Base-by-base conservation (phyloP, 768 basidiomycete genomes). In the Exsudoporus frostii region DNA sequence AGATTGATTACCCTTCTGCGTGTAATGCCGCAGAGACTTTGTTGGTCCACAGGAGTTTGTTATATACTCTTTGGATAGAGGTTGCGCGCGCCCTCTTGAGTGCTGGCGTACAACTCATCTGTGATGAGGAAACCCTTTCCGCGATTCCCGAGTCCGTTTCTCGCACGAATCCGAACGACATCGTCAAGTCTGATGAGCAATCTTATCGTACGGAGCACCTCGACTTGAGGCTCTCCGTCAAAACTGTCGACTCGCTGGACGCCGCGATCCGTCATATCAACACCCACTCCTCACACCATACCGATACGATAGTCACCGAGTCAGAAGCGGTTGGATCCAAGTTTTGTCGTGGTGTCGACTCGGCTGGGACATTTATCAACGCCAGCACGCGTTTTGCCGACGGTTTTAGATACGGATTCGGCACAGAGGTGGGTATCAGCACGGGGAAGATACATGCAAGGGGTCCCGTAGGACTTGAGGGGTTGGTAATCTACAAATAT, bases 351-450 rank as follows among this genome's bases (percentile, higher is more conserved):
- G 91, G 91, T 7, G 86, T 98, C 22, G 95, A 96, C 68, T 90
- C 89, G 0, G 90, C 96, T 1, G 92, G 94, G 29, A 92, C 92
- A 5, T 99, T 88, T 63, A 81, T 96, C 54, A 98, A 99, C 63
- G 95, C 95, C 7, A 92, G 89, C 64, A 98, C 97, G 10, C 81
- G 97, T 34, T 98, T 99, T 67, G 88, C 95, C 0, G 97, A 99
- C 69, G 96, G 97, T 13, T 97, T 95, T 72, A 74, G 96, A 55
- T 98, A 93, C 66, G 97, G 97, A 0, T 94, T 97, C 59, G 97
- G 97, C 3, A 95, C 97, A 5, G 97, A 98, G 71, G 96, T 99
- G 0, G 97, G 97, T 9, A 97, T 99, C 64, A 90, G 89, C 68
- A 99, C 97, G 0, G 95, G 96, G 1, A 85, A 90, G 65, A 96